phyloP scores from a whole-genome alignment of 345 rosid species.

The Litchi chinensis region DNA sequence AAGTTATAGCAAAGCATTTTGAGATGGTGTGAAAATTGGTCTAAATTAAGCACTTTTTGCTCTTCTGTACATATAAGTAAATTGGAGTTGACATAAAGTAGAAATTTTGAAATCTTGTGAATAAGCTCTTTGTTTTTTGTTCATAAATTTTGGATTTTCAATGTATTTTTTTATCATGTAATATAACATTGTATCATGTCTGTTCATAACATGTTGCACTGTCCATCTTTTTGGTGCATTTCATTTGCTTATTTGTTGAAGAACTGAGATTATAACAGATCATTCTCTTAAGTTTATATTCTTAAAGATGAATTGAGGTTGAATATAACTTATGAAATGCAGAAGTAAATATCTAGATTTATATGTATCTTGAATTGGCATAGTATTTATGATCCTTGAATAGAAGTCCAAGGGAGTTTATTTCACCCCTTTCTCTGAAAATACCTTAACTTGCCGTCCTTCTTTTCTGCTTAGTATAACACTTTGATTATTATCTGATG shows the following conservation, averaged over 20 bases:
- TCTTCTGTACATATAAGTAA: neutral
- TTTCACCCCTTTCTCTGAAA: neutral
- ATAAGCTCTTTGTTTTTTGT: neutral
- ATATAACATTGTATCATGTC: neutral
- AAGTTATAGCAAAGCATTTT: neutral
- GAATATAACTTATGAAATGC: neutral
- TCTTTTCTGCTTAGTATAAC: slow-evolving; percentile 13
- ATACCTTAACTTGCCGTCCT: neutral
- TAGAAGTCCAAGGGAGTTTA: neutral
- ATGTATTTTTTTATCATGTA: neutral
- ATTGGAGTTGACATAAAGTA: neutral
- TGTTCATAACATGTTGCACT: neutral
- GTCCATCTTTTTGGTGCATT: neutral
- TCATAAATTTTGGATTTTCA: neutral
- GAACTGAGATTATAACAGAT: neutral
- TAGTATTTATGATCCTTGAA: neutral
- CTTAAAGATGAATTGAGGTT: neutral
- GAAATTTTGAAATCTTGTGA: neutral
- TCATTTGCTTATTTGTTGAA: neutral
- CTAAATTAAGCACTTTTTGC: neutral
- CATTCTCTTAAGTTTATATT: neutral
- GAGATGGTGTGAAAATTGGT: neutral
- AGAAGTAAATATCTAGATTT: neutral
- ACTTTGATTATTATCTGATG: neutral
- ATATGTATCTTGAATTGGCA: neutral